Evolutionary conservation across 2,329 filamentous ascomycete species (phyloP).

Genomic region (Aspergillus carbonarius): DNA sequence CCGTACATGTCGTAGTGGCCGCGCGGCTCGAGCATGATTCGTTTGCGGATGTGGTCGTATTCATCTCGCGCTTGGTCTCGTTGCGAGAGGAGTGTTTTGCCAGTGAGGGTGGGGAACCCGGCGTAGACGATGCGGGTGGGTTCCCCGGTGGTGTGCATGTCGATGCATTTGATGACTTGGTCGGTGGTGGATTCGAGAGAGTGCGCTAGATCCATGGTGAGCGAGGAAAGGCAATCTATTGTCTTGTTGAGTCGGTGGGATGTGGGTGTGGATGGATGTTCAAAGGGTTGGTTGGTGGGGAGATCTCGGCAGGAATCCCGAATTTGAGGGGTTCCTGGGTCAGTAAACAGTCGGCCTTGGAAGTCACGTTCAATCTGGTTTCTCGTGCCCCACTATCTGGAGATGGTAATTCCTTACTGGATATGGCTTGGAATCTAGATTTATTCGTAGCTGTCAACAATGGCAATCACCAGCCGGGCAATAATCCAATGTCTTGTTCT

Average conservation of each 20-base stretch:
- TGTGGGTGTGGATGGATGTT: background rate
- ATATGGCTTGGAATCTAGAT: too few species aligned
- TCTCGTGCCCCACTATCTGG: too few species aligned
- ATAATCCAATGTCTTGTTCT: too few species aligned
- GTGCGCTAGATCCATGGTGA: conserved; percentile 17
- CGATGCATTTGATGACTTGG: conserved; percentile 31
- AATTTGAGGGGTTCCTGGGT: too few species aligned
- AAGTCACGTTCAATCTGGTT: too few species aligned
- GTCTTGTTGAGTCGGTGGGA: too few species aligned
- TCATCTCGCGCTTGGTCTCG: conserved; percentile 39
- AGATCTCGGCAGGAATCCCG: too few species aligned
- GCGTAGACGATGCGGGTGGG: conserved; percentile 49
- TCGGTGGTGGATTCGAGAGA: conserved; percentile 2
- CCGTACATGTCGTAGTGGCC: conserved; percentile 57
- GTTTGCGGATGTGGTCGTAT: conserved; percentile 43
- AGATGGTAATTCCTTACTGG: too few species aligned
- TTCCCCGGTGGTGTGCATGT: conserved; percentile 53
- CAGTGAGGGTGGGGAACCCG: conserved; percentile 41
- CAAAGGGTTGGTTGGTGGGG: too few species aligned
- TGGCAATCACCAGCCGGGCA: too few species aligned
- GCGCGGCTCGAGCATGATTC: conserved; percentile 49
- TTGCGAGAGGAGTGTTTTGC: conserved; percentile 43
- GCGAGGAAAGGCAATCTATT: background rate
- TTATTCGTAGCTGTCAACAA: too few species aligned
- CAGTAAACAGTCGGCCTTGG: too few species aligned